Percentiles rank a stretch among this genome's conserved stretches.
Conservation (phyloP, 163 green algal genomes). For the Scenedesmus sp. region DNA sequence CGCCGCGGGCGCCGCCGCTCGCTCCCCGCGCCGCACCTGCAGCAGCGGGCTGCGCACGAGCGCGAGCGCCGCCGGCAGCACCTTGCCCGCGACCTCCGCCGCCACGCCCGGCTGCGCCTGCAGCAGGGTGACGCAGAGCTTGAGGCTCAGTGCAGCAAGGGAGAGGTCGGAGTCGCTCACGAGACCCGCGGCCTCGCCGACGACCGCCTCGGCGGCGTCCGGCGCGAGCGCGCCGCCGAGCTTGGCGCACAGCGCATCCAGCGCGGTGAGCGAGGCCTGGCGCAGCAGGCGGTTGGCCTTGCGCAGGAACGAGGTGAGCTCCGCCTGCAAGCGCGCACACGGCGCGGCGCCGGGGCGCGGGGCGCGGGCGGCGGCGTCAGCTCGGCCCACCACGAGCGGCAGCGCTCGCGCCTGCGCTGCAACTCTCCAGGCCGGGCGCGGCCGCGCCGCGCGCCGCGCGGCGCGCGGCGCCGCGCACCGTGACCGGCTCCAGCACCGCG, state of each 20-base stretch:
- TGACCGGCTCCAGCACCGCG: conserved; percentile 35
- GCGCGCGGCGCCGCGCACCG: conserved; percentile 22
- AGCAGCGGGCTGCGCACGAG: conserved; percentile 87
- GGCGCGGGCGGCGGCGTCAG: too few species aligned
- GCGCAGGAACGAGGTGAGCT: conserved; percentile 91
- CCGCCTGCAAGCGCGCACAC: too few species aligned
- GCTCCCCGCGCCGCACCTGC: conserved; percentile 62
- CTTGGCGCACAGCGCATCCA: conserved; percentile 58
- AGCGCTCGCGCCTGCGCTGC: too few species aligned
- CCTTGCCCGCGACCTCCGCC: conserved; percentile 41
- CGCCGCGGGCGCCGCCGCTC: too few species aligned
- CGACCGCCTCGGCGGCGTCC: background rate
- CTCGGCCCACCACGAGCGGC: too few species aligned
- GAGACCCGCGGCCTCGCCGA: conserved; percentile 68
- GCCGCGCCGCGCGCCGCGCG: too few species aligned
- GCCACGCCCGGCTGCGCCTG: conserved; percentile 51
- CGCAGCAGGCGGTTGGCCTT: conserved; percentile 90
- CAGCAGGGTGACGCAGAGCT: conserved; percentile 58
- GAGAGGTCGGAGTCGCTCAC: conserved; percentile 86
- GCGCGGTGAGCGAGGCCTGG: conserved; percentile 75
- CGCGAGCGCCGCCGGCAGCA: conserved; percentile 65
- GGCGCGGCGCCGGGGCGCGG: too few species aligned
- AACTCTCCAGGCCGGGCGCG: too few species aligned
- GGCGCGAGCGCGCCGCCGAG: conserved; percentile 18
- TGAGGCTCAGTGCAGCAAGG: conserved; percentile 75